phyloP scores from a whole-genome alignment of 768 basidiomycete genomes.

The Cytidiella melzeri region DNA sequence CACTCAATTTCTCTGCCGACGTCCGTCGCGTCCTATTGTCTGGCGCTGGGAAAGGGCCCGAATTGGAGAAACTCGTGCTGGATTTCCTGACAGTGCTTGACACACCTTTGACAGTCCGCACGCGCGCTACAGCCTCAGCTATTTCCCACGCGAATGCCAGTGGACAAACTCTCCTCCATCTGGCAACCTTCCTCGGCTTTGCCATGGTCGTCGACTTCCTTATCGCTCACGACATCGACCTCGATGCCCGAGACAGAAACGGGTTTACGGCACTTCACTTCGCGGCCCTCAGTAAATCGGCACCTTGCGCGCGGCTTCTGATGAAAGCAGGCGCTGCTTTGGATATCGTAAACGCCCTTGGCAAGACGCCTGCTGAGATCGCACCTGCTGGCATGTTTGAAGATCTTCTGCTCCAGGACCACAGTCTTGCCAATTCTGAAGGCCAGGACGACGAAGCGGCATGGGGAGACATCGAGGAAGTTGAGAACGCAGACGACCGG shows the following conservation, averaged over 20 bases:
- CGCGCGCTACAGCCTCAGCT: slow-evolving; percentile 41
- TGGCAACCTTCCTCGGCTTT: slow-evolving; percentile 78
- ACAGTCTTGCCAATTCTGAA: slow-evolving; percentile 21
- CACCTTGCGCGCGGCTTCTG: slow-evolving; percentile 58
- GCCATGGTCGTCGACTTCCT: slow-evolving; percentile 65
- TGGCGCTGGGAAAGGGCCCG: slow-evolving; percentile 46
- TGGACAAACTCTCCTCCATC: slow-evolving; percentile 86
- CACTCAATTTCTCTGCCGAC: slow-evolving; percentile 39
- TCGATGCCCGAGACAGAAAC: slow-evolving; percentile 83
- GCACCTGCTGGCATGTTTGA: slow-evolving; percentile 41
- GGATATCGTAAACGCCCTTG: slow-evolving; percentile 67
- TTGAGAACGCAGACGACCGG: slow-evolving; percentile 37
- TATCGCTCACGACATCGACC: slow-evolving; percentile 61
- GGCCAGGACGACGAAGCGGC: slow-evolving; percentile 52
- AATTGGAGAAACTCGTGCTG: slow-evolving; percentile 69
- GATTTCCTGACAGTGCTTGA: slow-evolving; percentile 80
- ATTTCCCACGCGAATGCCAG: slow-evolving; percentile 65
- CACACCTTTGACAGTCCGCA: slow-evolving; percentile 44
- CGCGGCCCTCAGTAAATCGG: slow-evolving; percentile 61
- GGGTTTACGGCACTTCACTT: slow-evolving; percentile 90
- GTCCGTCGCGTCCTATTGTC: slow-evolving; percentile 52
- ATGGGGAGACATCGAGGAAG: slow-evolving; percentile 67
- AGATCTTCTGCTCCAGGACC: slow-evolving; percentile 23
- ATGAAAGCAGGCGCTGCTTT: slow-evolving; percentile 76
- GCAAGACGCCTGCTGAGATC: slow-evolving; percentile 64